Evolutionary conservation across 805 yeast species (phyloP).

Genomic region (Candida sonorensis): DNA sequence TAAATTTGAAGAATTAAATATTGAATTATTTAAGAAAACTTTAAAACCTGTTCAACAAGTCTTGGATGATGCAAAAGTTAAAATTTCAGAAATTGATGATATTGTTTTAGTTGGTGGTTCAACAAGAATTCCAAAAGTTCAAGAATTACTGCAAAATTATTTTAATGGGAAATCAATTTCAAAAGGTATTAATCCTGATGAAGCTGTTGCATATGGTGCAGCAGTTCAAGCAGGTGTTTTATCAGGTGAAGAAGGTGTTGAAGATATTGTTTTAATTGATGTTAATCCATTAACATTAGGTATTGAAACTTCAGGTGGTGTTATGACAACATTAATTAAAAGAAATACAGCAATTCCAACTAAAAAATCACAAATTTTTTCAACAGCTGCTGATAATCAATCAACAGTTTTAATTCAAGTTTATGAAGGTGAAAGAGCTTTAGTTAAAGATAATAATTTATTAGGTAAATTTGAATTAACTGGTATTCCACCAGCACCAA

Average conservation of each 20-base stretch:
- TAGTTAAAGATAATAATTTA: constrained; percentile 70
- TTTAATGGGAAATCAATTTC: constrained; percentile 95
- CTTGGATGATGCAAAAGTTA: constrained; percentile 84
- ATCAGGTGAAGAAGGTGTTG: constrained; percentile 92
- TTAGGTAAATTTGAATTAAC: constrained; percentile 69
- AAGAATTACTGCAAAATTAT: constrained; percentile 82
- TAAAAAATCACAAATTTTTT: constrained; percentile 89
- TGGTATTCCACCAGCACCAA: constrained; percentile 69
- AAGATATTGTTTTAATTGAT: constrained; percentile 82
- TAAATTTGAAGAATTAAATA: constrained; percentile 93
- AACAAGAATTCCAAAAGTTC: constrained; percentile 98
- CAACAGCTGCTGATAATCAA: constrained; percentile 95
- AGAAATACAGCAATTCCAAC: constrained; percentile 96
- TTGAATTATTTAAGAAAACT: constrained; percentile 89
- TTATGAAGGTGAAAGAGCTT: constrained; percentile 74
- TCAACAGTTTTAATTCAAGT: constrained; percentile 79
- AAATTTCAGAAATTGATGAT: constrained; percentile 84
- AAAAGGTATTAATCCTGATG: constrained; percentile 98
- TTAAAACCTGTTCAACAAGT: constrained; percentile 95
- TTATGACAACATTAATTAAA: constrained; percentile 91
- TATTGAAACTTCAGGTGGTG: constrained; percentile 97
- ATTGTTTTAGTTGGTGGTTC: constrained; percentile 99
- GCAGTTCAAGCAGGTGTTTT: constrained; percentile 99
- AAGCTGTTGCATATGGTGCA: constrained; percentile 99
- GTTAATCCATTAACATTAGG: constrained; percentile 93